Evolutionary conservation across 2,329 filamentous ascomycete genomes (phyloP), one percentile per base, ranked within the genome.

Genomic region (Sclerotinia sclerotiorum): DNA sequence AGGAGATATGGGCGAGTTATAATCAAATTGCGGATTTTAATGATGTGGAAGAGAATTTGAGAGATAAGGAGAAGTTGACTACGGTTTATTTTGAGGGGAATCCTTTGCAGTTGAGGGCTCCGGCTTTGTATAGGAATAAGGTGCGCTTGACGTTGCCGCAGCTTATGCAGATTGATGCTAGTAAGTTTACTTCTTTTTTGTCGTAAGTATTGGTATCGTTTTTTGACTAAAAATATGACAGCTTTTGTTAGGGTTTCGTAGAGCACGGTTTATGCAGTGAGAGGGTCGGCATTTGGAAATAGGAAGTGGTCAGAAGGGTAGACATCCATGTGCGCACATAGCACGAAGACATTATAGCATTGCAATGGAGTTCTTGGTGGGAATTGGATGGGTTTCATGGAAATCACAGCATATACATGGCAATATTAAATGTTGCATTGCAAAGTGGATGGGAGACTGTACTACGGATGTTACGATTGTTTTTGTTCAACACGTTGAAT

Each of bases 1-100:
- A 97, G 78, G 95, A 99, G 79, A 80, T 99, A 39, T 99, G 95
- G 95, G 95, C 93, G 21, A 95, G 92, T 74, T 93, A 94, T 79
- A 98, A 97, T 79, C 84, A 90, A 74, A 79, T 99, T 35, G 81
- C 81, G 27, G 92, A 92, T 77, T 97, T 98, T 75, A 83, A 84
- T 55, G 94, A 98, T 76, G 86, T 98, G 3, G 91, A 97, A 80
- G 85, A 84, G 68, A 86, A 91, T 74, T 80, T 99, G 72, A 84
- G 81, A 65, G 90, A 95, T 76, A 97, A 97, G 82, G 83, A 91
- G 77, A 82, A 89, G 49, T 80, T 98, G 73, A 88, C 89, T 70
- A 97, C 95, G 1, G 94, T 99, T 15, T 99, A 99, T 78, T 96
- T 99, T 73, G 95, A 99, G 78, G 94, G 93, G 1, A 97, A 97